These are phyloP conservation scores for Coemansia sp. DNA, from an alignment of 192 early-diverging fungal genomes.

Conservation along the genomic window DNA sequence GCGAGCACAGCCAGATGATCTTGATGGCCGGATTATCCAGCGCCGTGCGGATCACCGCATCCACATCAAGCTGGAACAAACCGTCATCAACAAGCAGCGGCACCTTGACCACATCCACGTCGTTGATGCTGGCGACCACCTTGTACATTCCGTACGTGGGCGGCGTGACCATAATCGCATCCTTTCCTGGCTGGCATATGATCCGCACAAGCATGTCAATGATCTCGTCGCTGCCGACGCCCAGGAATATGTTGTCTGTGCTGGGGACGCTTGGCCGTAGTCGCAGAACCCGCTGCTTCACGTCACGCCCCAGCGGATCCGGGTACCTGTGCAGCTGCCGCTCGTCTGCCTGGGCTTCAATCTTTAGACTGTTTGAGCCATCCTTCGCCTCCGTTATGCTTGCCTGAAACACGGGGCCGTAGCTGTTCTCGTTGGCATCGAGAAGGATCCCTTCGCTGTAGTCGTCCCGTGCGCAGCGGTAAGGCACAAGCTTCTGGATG, in stretches of 20 bases:
- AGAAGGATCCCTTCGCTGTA: constrained; percentile 90
- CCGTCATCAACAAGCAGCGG: constrained; percentile 73
- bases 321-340: constrained; percentile 89
- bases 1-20: constrained; percentile 93
- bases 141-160: constrained; percentile 99
- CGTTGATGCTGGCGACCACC: constrained; percentile 91
- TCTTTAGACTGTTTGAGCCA: constrained; percentile 19
- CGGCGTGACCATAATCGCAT: constrained; percentile 91
- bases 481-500: constrained; percentile 80
- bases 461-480: constrained; percentile 98
- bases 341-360: constrained; percentile 19
- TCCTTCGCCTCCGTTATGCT: constrained; percentile 33
- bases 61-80: constrained; percentile 47
- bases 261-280: constrained; percentile 68
- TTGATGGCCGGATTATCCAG: constrained; percentile 79
- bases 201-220: constrained; percentile 90
- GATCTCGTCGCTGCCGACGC: constrained; percentile 96
- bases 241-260: constrained; percentile 82
- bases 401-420: constrained; percentile 62
- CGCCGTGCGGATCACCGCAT: constrained; percentile 55
- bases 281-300: constrained; percentile 76
- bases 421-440: constrained; percentile 99
- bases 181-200: constrained; percentile 84
- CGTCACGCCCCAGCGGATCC: constrained; percentile 82
- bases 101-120: constrained; percentile 86